These are phyloP conservation scores for Huntiella moniliformis DNA, from an alignment of 2,329 filamentous ascomycete genomes.

Conservation along the genomic window DNA sequence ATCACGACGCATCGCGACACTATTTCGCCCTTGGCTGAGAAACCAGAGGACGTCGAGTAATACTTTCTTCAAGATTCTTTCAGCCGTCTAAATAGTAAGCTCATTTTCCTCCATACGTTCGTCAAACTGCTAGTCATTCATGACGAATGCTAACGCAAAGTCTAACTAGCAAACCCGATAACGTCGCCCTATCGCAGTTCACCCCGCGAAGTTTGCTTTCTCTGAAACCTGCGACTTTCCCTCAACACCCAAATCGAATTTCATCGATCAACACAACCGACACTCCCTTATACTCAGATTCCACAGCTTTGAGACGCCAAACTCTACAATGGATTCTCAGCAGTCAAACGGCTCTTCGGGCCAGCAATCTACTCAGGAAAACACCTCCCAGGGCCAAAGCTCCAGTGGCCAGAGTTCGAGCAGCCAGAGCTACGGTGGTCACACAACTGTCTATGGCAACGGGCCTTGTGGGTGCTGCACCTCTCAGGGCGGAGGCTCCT, in stretches of 20 bases:
- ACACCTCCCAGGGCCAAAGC: conserved; percentile 27
- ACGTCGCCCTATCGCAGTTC: neutral
- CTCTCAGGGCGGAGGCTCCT: conserved; percentile 30
- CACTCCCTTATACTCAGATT: conserved; percentile 17
- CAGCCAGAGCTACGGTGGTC: conserved; percentile 34
- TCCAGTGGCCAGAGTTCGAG: conserved; percentile 28
- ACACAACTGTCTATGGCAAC: conserved; percentile 40
- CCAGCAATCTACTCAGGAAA: no score
- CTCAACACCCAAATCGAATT: conserved; percentile 13
- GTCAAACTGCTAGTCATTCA: neutral
- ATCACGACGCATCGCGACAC: no score
- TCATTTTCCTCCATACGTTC: no score
- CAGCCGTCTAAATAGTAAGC: no score
- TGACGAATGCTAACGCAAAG: neutral
- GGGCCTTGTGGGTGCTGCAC: conserved; percentile 38
- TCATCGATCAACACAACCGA: conserved; percentile 31
- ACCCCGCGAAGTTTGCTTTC: neutral
- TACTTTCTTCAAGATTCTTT: no score
- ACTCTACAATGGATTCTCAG: no score
- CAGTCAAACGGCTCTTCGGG: no score
- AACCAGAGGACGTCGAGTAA: no score
- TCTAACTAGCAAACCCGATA: neutral
- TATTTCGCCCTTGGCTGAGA: no score
- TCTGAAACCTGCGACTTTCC: neutral
- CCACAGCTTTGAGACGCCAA: no score